Base-by-base conservation (phyloP, 2,329 filamentous ascomycete species). In the Botrytis byssoidea region DNA sequence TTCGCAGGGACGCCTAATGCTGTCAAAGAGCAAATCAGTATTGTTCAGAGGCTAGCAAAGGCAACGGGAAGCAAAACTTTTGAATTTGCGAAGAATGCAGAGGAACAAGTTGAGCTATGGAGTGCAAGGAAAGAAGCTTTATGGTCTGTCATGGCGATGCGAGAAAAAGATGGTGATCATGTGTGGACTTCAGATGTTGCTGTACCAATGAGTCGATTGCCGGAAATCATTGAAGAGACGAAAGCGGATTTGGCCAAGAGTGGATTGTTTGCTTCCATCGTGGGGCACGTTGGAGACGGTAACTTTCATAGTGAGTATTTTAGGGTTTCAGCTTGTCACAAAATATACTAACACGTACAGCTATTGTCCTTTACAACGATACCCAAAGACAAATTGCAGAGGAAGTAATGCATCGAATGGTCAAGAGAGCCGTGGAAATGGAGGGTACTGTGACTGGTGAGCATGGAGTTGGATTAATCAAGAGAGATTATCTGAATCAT, bases 101-200 rank as follows among this genome's bases (percentile, higher is more conserved):
- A 90, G 42, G 94, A 97, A 84, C 90, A 91, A 81, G 85, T 87
- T 10, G 92, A 95, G 83, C 86, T 97, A 44, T 97, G 93, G 93
- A 91, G 90, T 78, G 93, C 93, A 35, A 85, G 93, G 63, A 97
- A 97, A 83, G 92, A 95, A 82, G 92, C 93, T 1, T 85, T 97
- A 55, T 96, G 93, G 93, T 92, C 89, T 79, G 91, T 92, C 73
- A 91, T 93, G 85, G 89, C 92, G 0, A 85, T 91, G 82, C 83
- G 82, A 73, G 79, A 88, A 83, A 84, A 88, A 82, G 83, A 88
- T 81, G 63, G 86, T n/a, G 91, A 95, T 76, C 89, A 88, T 72
- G 91, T 96, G 5, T 96, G 93, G 93, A 95, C 93, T 0, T 93
- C 92, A 1, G 93, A 97, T 79, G 93, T 96, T 18, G 93, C 93